A percentile compares a stretch with the other conserved stretches of the same genome.
Conservation (phyloP, 345 rosid species). For the Acer negundo region DNA sequence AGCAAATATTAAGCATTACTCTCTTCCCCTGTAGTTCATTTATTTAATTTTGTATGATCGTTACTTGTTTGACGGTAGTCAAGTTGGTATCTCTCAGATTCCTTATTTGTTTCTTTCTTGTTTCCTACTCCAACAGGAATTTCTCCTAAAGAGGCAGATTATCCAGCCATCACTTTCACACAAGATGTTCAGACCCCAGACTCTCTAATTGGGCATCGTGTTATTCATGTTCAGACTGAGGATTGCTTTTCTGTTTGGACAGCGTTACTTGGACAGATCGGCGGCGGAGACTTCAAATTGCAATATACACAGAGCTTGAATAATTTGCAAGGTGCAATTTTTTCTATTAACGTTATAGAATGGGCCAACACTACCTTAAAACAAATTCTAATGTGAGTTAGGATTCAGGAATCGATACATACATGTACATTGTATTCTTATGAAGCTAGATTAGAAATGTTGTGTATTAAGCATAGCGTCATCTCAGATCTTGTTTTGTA, state of each 20-base stretch:
- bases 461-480: slow-evolving; percentile 18
- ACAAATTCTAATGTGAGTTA: slow-evolving; percentile 11
- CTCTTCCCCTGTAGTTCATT: not conserved
- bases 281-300: slow-evolving; percentile 1
- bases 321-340: not conserved
- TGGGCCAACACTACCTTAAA: not conserved
- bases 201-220: not conserved
- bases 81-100: not conserved
- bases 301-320: not conserved
- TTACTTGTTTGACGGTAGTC: not conserved
- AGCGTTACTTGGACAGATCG: slow-evolving; percentile 4
- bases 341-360: slow-evolving; percentile 8
- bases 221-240: not conserved
- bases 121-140: slow-evolving; percentile 12
- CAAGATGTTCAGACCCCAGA: not conserved
- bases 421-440: slow-evolving; percentile 25
- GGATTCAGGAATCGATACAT: slow-evolving; percentile 12
- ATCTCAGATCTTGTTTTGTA: not conserved
- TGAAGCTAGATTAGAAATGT: slow-evolving; percentile 26
- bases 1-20: not conserved
- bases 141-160: slow-evolving; percentile 3
- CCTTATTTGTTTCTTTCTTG: not conserved
- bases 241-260: not conserved
- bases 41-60: not conserved
- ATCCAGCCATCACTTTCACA: not conserved